Evolutionary conservation across 768 basidiomycete genomes (phyloP), one percentile per base, ranked within the genome.

Genomic region (Boletus rufocinnamomeus): DNA sequence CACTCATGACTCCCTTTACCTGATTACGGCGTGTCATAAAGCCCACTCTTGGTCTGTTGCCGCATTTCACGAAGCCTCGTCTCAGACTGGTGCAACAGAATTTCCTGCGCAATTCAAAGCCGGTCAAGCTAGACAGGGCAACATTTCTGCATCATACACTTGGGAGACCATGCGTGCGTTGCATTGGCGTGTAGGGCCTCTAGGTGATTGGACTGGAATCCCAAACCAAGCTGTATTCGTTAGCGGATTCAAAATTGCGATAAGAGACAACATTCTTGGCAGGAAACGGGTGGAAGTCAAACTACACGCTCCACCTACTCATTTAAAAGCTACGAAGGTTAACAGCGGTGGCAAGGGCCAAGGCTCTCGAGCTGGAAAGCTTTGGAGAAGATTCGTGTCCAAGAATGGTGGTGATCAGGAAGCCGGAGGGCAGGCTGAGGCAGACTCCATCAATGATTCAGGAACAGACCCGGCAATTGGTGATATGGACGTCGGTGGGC

Each of bases 1-100:
- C 35, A 51, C 59, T 4, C 63, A 63, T 52, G 65, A 69, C 32
- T 63, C 68, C 2, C 63, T 72, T 16, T 74, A 74, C 40, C 62
- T 73, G 10, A 67, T 74, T 38, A 74, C 54, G 10, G 60, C 51
- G 2, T 58, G 51, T 9, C 52, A 58, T 40, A 62, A 58, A 34
- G 41, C 62, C 5, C 49, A 49, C 13, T 63, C 69, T 5, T 74
- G 73, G 71, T 72, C 69, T 10, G 62, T 69, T 17, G 70, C 69
- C 0, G 48, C 63, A 3, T 66, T 65, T 30, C 55, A 52, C 8
- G 34, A 63, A 30, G 27, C 50, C 2, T 51, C 50, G 6, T 51
- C 50, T 51, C 50, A 27, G 35, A 50, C 46, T 3, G 56, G 57
- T 13, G 19, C n/a, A 6, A 28, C 56, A 21, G 47, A 57, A 27